Percentiles rank a stretch among this genome's conserved stretches.
These are phyloP conservation scores for Macaranga tanarius DNA, from an alignment of 441 rosid genomes.

Conservation along the genomic window DNA sequence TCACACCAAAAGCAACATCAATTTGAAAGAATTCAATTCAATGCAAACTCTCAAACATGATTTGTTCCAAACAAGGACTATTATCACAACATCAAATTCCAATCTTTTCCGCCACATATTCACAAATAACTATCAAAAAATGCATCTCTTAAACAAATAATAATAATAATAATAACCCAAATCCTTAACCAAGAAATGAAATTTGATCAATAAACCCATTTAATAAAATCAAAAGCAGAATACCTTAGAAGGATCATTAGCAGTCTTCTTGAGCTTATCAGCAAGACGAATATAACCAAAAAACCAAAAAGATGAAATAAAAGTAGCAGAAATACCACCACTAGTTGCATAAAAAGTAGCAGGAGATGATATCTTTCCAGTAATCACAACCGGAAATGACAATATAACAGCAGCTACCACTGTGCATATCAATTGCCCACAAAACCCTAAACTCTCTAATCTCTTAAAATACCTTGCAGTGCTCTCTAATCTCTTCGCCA, in stretches of 20 bases:
- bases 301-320: slow-evolving; percentile 91
- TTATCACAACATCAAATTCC: too few species aligned
- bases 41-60: too few species aligned
- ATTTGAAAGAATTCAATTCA: too few species aligned
- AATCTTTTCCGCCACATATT: too few species aligned
- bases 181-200: neutral
- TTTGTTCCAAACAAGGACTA: too few species aligned
- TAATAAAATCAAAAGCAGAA: neutral
- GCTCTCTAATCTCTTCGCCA: slow-evolving; percentile 82
- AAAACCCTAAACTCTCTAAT: slow-evolving; percentile 85
- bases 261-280: slow-evolving; percentile 73
- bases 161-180: neutral
- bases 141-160: neutral
- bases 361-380: slow-evolving; percentile 80
- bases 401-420: slow-evolving; percentile 84
- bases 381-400: slow-evolving; percentile 71
- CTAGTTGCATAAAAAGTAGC: slow-evolving; percentile 83
- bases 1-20: neutral
- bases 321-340: slow-evolving; percentile 83
- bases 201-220: neutral
- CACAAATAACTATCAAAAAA: too few species aligned
- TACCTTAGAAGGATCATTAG: slow-evolving; percentile 91
- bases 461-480: slow-evolving; percentile 89
- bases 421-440: slow-evolving; percentile 92
- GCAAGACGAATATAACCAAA: slow-evolving; percentile 91